phyloP scores from a whole-genome alignment of 2,329 filamentous ascomycete genomes.

The Pestalotiopsis sp. region DNA sequence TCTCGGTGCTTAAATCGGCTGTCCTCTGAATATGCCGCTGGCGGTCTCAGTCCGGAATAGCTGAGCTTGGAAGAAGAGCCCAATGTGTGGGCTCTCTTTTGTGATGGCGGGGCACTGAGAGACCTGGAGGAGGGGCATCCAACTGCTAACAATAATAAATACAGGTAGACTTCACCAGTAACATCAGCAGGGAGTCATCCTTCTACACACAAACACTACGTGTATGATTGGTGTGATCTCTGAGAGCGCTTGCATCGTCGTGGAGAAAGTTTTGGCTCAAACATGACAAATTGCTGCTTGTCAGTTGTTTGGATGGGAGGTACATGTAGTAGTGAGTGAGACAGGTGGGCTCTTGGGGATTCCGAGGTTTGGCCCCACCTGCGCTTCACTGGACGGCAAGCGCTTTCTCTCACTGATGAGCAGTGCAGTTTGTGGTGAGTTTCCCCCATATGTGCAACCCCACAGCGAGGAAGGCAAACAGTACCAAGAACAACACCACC shows the following conservation, averaged over 20 bases:
- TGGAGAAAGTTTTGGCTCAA: neutral
- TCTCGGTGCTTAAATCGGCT: neutral
- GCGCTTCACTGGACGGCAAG: neutral
- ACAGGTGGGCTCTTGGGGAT: neutral
- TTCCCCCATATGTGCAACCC: neutral
- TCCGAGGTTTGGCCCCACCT: neutral
- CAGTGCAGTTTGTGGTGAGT: neutral
- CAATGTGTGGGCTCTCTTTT: neutral
- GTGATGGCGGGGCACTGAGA: neutral
- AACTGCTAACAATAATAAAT: neutral
- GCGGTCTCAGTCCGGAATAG: neutral
- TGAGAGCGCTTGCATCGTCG: neutral
- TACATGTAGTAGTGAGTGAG: neutral
- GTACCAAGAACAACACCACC: neutral
- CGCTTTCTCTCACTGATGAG: too few species aligned
- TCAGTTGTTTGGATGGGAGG: neutral
- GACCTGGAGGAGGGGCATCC: neutral
- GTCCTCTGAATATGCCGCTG: neutral
- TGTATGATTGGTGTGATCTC: neutral
- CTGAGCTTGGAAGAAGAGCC: neutral
- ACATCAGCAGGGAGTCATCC: neutral
- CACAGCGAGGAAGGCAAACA: too few species aligned
- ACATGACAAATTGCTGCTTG: neutral
- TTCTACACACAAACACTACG: neutral
- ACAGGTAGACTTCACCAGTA: neutral